Base-by-base conservation (phyloP, 225 moss, liverwort and hornwort species). In the Neckera pumila region DNA sequence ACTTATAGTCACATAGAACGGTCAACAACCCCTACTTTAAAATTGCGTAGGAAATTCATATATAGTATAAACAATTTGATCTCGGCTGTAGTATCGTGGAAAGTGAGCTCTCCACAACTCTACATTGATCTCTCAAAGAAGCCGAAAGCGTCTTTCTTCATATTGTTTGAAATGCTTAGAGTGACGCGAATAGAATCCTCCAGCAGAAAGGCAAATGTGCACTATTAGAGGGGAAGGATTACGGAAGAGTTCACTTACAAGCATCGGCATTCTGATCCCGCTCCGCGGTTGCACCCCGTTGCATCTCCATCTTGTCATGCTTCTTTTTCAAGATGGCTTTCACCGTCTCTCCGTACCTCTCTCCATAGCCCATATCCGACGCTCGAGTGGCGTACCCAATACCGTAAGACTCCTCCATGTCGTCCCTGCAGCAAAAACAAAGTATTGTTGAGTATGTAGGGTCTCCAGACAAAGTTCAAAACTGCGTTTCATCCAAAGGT, bases 281-380 rank as follows among this genome's bases (percentile, higher is more conserved):
- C 65, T 93, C 92, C 45, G 88, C 62, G 30, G 88, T 69, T 84
- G 87, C 89, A 47, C 92, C 92, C 64, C 42, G 71, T 63, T 93
- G 92, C 91, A 89, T 89, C 62, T 87, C 84, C 53, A n/a, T 76
- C 80, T 87, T 91, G 15, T 89, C 84, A 4, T 21, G 40, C 65
- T 85, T 85, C 86, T 93, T 93, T 20, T 93, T 67, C 86, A 93
- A 81, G 33, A 92, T 64, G 17, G 92, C 86, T 84, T 92, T 91
- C 85, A 91, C 91, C 43, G 93, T 89, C 78, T 93, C 93, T 26
- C 93, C 93, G 15, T 93, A 93, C 79, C 92, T 84, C 91, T 93
- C 92, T 70, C 93, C 93, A 20, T 92, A 93, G 59, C 93, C 93
- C 90, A 92, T 92, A 7, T 93, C 93, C 66, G 92, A 89, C 23